Percentiles rank a stretch among this genome's conserved stretches.
Evolutionary conservation across 768 basidiomycete species (phyloP).

Genomic region (Phylloporus sp.): DNA sequence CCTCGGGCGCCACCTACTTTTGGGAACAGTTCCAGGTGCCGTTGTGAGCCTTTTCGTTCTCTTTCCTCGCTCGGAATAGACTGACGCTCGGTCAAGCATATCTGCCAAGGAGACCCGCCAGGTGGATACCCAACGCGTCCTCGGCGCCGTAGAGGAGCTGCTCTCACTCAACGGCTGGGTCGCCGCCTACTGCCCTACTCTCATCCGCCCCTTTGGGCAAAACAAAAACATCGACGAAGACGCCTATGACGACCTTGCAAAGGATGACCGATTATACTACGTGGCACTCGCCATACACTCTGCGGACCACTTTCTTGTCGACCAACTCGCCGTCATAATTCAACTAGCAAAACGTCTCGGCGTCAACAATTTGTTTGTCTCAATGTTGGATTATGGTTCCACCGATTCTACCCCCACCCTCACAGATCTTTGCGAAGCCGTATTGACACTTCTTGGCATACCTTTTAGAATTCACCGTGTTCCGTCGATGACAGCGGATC

Average conservation of each 20-base stretch:
- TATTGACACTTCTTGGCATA: constrained; percentile 88
- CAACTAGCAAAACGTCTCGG: constrained; percentile 92
- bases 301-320: constrained; percentile 97
- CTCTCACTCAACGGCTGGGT: constrained; percentile 99
- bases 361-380: constrained; percentile 87
- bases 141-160: constrained; percentile 87
- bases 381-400: constrained; percentile 96
- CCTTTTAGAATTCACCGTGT: constrained; percentile 92
- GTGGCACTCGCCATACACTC: constrained; percentile 95
- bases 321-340: constrained; percentile 96
- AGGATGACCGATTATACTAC: constrained; percentile 84
- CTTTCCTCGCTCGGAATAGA: background rate
- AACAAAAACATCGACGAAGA: constrained; percentile 69
- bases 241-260: constrained; percentile 85
- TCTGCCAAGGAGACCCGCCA: constrained; percentile 78
- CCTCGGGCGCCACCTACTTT: constrained; percentile 78
- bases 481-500: constrained; percentile 87
- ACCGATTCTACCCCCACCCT: constrained; percentile 93
- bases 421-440: constrained; percentile 91
- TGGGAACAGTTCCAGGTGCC: constrained; percentile 93
- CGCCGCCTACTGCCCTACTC: constrained; percentile 88
- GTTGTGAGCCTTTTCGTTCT: constrained; percentile 54
- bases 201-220: constrained; percentile 92
- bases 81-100: constrained; percentile 48
- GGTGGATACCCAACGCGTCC: constrained; percentile 86